phyloP scores from a whole-genome alignment of 768 basidiomycete species.

The Suillus placidus region DNA sequence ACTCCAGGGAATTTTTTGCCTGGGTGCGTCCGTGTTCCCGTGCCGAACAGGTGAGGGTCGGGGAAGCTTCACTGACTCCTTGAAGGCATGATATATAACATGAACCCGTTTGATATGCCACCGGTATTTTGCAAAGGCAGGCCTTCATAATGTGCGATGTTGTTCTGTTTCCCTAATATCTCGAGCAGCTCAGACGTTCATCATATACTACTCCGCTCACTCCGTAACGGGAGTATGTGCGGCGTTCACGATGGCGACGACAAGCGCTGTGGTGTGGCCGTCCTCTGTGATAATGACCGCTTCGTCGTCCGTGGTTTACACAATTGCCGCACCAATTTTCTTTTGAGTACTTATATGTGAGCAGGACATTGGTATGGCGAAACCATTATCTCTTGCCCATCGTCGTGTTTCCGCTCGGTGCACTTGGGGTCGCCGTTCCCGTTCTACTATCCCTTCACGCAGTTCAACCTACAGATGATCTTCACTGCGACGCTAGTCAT shows the following conservation, averaged over 20 bases:
- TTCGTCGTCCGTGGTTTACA: conserved; percentile 23
- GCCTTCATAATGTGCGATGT: conserved; percentile 26
- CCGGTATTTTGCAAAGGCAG: conserved; percentile 57
- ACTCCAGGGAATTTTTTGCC: conserved; percentile 58
- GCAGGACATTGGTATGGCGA: conserved; percentile 55
- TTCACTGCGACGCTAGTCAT: conserved; percentile 62
- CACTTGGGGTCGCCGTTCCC: conserved; percentile 44
- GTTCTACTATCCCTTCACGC: conserved; percentile 48
- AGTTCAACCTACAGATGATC: conserved; percentile 48
- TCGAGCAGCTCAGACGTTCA: conserved; percentile 43
- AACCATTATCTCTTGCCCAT: conserved; percentile 46
- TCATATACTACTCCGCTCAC: conserved; percentile 47
- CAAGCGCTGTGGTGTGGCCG: conserved; percentile 46
- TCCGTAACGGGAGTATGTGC: conserved; percentile 47
- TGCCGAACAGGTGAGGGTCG: background rate
- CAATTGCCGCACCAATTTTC: background rate
- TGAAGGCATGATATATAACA: conserved; percentile 63
- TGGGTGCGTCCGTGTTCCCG: conserved; percentile 45
- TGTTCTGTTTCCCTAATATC: conserved; percentile 17
- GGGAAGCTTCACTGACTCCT: conserved; percentile 2
- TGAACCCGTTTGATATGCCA: conserved; percentile 66
- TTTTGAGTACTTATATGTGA: background rate
- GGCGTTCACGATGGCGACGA: conserved; percentile 50
- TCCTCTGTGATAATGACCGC: conserved; percentile 29
- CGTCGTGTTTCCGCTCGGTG: conserved; percentile 50